Percentiles rank a stretch among this genome's conserved stretches.
Conservation (phyloP, 2,329 filamentous ascomycete genomes). For the Ophiostoma tasmaniense region DNA sequence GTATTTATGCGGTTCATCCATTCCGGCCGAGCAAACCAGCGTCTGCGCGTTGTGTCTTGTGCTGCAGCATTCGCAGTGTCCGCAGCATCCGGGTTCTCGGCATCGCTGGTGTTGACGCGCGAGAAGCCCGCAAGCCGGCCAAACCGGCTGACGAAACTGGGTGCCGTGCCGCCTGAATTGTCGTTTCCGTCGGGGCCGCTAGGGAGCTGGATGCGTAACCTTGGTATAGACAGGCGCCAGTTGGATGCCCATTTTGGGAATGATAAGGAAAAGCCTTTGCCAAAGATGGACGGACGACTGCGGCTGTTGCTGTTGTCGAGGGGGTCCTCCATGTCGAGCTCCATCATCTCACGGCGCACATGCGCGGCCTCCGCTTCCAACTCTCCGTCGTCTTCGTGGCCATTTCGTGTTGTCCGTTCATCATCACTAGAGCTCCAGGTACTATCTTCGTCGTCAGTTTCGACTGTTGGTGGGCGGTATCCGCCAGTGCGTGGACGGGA, state of each 20-base stretch:
- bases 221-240: conserved; percentile 39
- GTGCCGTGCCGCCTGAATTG: conserved; percentile 22
- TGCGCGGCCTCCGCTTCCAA: conserved; percentile 50
- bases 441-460: conserved; percentile 61
- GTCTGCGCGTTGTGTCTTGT: conserved; percentile 7
- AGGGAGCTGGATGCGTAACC: conserved; percentile 39
- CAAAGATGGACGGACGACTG: conserved; percentile 36
- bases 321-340: conserved; percentile 78
- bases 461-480: conserved; percentile 75
- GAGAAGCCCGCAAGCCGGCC: conserved; percentile 15
- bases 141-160: conserved; percentile 16
- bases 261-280: conserved; percentile 45
- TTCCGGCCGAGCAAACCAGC: conserved; percentile 17
- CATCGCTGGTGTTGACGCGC: conserved; percentile 10
- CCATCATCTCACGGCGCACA: conserved; percentile 73
- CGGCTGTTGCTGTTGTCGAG: conserved; percentile 25
- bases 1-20: conserved; percentile 31
- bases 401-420: neutral
- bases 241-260: conserved; percentile 48
- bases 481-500: conserved; percentile 35
- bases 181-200: conserved; percentile 7
- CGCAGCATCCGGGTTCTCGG: conserved; percentile 1
- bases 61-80: conserved; percentile 10
- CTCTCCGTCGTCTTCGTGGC: conserved; percentile 31
- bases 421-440: conserved; percentile 41